phyloP scores from a whole-genome alignment of 2,329 filamentous ascomycete species.

The Clonostachys sp. region DNA sequence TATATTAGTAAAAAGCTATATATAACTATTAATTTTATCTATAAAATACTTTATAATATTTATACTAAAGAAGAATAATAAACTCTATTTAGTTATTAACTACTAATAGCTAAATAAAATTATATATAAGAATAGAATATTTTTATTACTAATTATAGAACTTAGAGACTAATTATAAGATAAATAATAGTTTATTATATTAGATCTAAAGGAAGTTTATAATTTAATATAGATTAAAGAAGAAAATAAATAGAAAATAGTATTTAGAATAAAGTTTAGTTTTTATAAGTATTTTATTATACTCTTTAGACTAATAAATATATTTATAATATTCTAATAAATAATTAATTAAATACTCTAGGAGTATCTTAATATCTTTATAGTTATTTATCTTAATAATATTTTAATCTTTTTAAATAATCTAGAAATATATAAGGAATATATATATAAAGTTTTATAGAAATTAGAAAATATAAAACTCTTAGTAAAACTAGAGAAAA shows the following conservation, averaged over 20 bases:
- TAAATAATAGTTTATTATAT: conserved; percentile 5
- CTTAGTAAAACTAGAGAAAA: no score
- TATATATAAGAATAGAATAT: conserved; percentile 14
- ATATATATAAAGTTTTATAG: neutral
- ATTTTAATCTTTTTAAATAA: neutral
- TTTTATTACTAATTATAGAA: conserved; percentile 14
- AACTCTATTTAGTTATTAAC: conserved; percentile 14
- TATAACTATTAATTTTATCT: conserved; percentile 7
- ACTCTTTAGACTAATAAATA: conserved; percentile 15
- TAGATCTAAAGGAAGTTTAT: conserved; percentile 15
- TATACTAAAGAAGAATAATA: conserved; percentile 13
- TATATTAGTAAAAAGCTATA: neutral
- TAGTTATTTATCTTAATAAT: neutral
- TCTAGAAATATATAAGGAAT: neutral
- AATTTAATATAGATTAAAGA: conserved; percentile 20
- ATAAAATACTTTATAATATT: conserved; percentile 3
- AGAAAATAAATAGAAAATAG: conserved; percentile 22
- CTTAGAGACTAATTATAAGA: conserved; percentile 9
- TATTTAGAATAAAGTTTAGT: conserved; percentile 21
- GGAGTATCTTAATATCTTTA: neutral
- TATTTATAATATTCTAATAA: neutral
- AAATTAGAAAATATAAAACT: no score
- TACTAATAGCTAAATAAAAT: conserved; percentile 16
- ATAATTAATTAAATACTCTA: neutral
- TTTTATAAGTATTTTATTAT: conserved; percentile 25